phyloP scores from a whole-genome alignment of 225 moss, liverwort and hornwort species.

The Pleurozium schreberi region DNA sequence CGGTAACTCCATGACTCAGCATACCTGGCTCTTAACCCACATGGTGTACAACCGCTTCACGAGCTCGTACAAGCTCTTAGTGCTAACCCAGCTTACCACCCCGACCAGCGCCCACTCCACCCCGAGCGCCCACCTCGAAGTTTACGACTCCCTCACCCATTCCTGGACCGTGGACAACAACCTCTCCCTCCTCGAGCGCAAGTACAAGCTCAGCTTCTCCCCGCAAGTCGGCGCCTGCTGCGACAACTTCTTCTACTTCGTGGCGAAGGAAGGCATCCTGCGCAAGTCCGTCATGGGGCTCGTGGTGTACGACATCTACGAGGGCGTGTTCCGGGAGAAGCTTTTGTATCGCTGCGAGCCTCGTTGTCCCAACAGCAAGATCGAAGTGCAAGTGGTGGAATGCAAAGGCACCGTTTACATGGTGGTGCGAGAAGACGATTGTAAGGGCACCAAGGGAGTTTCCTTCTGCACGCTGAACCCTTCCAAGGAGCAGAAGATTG shows the following conservation, averaged over 20 bases:
- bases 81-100: neutral
- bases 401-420: slow-evolving; percentile 42
- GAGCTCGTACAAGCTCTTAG: slow-evolving; percentile 25
- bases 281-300: slow-evolving; percentile 27
- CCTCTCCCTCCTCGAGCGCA: slow-evolving; percentile 21
- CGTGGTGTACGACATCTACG: slow-evolving; percentile 39
- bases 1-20: slow-evolving; percentile 29
- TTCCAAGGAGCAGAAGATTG: slow-evolving; percentile 35
- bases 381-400: slow-evolving; percentile 41
- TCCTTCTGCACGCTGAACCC: slow-evolving; percentile 41
- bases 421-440: slow-evolving; percentile 41
- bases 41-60: slow-evolving; percentile 24
- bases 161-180: slow-evolving; percentile 13
- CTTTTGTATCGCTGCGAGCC: slow-evolving; percentile 41
- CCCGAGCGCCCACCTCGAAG: slow-evolving; percentile 23
- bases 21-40: slow-evolving; percentile 35
- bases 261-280: slow-evolving; percentile 31
- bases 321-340: slow-evolving; percentile 37
- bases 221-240: slow-evolving; percentile 44
- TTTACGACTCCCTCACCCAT: slow-evolving; percentile 23
- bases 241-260: slow-evolving; percentile 52
- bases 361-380: slow-evolving; percentile 31
- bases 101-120: neutral
- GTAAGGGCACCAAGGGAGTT: slow-evolving; percentile 29
- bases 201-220: slow-evolving; percentile 27